Conservation (phyloP, 768 basidiomycete genomes). For the Tylopilus felleus region DNA sequence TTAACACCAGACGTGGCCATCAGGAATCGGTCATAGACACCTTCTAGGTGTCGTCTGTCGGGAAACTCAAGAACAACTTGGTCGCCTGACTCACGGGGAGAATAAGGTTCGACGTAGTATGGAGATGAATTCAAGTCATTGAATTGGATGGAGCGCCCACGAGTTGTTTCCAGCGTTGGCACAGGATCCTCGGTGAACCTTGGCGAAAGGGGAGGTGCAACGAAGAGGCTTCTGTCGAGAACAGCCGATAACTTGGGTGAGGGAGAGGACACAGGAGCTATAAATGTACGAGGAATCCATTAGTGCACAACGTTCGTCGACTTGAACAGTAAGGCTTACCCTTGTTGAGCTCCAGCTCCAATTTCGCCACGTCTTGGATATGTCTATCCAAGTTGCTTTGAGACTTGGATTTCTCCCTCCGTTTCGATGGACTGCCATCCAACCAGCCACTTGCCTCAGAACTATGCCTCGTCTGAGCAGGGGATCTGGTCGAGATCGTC, state of each 20-base stretch:
- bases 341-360: conserved; percentile 63
- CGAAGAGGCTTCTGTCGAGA: conserved; percentile 66
- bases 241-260: conserved; percentile 60
- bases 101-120: conserved; percentile 63
- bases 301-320: neutral
- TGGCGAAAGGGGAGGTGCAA: conserved; percentile 44
- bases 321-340: conserved; percentile 39
- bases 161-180: conserved; percentile 21
- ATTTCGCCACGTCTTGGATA: conserved; percentile 61
- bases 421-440: conserved; percentile 56
- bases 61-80: conserved; percentile 48
- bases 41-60: conserved; percentile 59
- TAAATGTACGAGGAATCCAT: neutral
- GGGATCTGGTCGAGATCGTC: conserved; percentile 66
- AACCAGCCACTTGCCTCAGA: conserved; percentile 30
- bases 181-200: conserved; percentile 39
- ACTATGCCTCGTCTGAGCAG: conserved; percentile 35
- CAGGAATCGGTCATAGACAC: conserved; percentile 77
- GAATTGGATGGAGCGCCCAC: conserved; percentile 19
- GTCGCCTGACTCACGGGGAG: conserved; percentile 41
- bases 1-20: conserved; percentile 82
- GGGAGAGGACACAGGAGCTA: conserved; percentile 37
- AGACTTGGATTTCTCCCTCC: conserved; percentile 63
- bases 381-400: conserved; percentile 62
- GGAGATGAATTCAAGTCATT: conserved; percentile 59